Evolutionary conservation across 768 basidiomycete genomes (phyloP), one percentile per base, ranked within the genome.

Genomic region (Macrolepiota dolichaula): DNA sequence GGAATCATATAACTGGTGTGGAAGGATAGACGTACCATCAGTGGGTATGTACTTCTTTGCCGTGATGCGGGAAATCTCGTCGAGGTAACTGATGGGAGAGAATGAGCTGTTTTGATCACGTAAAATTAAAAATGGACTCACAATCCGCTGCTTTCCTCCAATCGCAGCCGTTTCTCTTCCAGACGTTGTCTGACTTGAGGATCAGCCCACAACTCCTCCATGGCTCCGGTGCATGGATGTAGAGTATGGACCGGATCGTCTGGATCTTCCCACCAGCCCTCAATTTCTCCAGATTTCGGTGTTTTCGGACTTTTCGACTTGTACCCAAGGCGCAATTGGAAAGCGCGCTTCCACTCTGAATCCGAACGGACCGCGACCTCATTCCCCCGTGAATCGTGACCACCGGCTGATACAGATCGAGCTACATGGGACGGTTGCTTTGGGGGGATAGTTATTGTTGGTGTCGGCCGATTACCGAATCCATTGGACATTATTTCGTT

Each of bases 101-200:
- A 15, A 27, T 49, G 51, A 62, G 51, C 40, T 29, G 38, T 35
- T 29, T 9, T 58, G 47, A 35, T 63, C 46, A 35, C 42, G 24
- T 37, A 57, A 61, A 65, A 55, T 50, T 56, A 60, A 27, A 63
- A 58, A 42, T 52, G 35, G 25, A 78, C 89, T 77, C 69, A 94
- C 91, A 94, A 93, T 52, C 92, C 92, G 63, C 90, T 88, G 72
- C 86, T 90, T 71, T 93, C 91, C 73, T 93, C 89, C 57, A 92
- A 65, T 68, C 91, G 79, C 55, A 92, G 69, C 25, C 81, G 78
- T 70, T 81, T 85, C 75, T 91, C 88, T 29, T 80, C 77, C 57
- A 94, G 75, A 56, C 83, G 78, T 68, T 81, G 78, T 66, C 79
- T 79, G 59, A 94, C 90, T 61, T 76, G 80, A n/a, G 77, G 68